Evolutionary conservation across 2,329 filamentous ascomycete species (phyloP), one percentile per base, ranked within the genome.

Genomic region (Penicillium sp.): DNA sequence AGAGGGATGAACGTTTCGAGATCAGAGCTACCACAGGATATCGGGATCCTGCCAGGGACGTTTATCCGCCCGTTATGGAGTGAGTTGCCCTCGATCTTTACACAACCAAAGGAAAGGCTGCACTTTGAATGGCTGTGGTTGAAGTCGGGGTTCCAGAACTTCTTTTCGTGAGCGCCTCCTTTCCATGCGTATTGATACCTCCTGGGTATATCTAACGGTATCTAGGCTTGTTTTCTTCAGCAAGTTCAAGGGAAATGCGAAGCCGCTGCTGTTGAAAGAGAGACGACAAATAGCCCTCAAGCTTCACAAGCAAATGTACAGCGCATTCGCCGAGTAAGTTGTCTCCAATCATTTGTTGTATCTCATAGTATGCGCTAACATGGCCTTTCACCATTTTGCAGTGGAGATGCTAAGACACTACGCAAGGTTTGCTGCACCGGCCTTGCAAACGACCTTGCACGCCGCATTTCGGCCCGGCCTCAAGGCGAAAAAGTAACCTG

Each of bases 241-340:
- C 65, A 78, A 76, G 68, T 73, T 67, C 56, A 55, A 72, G 30
- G 72, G 72, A 61, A 74, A 68, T 49, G 69, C 68, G 13, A 61
- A 75, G 29, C 76, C 78, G 29, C 68, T 81, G 19, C 66, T 73
- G n/a, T 58, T 78, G 26, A 66, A 64, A 23, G 69, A 76, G 47
- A 72, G 80, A 45, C 75, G 78, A 19, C 56, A 66, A 9, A 71
- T 78, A 45, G 80, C 77, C 11, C 70, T 71, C 46, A 66, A 74
- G 8, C 71, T 84, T n/a, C 81, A 85, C 61, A 63, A 73, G 50
- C 64, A 71, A 29, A 81, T 85, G 78, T 84, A 84, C 69, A 75
- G 68, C 26, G 74, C 78, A 23, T 82, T 84, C 64, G 81, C 82
- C 26, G 67, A 65, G 69, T 83, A 79, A 67, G 75, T 72, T 11